Evolutionary conservation across 306 rosid genomes (phyloP), one percentile per base, ranked within the genome.

Genomic region (Canavalia gladiata): DNA sequence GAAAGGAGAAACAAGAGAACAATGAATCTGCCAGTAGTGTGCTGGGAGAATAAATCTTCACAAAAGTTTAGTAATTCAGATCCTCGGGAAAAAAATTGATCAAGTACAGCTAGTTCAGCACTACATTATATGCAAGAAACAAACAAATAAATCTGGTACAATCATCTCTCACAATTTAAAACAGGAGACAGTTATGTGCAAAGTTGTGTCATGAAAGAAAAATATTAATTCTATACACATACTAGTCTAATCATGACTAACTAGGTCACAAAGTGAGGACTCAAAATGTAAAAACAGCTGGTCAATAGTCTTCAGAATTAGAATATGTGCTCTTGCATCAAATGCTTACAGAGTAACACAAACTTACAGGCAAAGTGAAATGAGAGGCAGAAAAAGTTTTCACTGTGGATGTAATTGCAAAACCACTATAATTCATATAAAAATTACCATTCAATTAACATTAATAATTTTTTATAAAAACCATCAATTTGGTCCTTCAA

Each of bases 11-110:
- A 25, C 50, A 63, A 51, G 52, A 31, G 41, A 50, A 50, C 49
- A 79, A 35, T 28, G 56, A 80, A 71, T 12, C 46, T 57, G 7
- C 37, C 77, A 64, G 29, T 56, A 46, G 45, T 8, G 30, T 11
- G 11, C 18, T 29, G 7, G 8, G 8, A 57, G 10, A 25, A 39
- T 41, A 65, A 72, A 74, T 52, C 54, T 31, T 34, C 10, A 42
- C 41, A 74, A 55, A 29, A 74, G 43, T 33, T n/a, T 10, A 7
- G 28, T 42, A 55, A 46, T 49, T 47, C 50, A 45, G 62, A 41
- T 28, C 51, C 77, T 33, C 3, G 0, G 0, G 6, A 62, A 70
- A 18, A 52, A 13, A 3, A 67, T 5, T 4, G 25, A 34, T 60
- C 2, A 6, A 57, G 69, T 67, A 41, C 49, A 37, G 35, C 12